Evolutionary conservation across 305 asterid genomes (phyloP), one percentile per base, ranked within the genome.

Genomic region (Coffea humblotiana): DNA sequence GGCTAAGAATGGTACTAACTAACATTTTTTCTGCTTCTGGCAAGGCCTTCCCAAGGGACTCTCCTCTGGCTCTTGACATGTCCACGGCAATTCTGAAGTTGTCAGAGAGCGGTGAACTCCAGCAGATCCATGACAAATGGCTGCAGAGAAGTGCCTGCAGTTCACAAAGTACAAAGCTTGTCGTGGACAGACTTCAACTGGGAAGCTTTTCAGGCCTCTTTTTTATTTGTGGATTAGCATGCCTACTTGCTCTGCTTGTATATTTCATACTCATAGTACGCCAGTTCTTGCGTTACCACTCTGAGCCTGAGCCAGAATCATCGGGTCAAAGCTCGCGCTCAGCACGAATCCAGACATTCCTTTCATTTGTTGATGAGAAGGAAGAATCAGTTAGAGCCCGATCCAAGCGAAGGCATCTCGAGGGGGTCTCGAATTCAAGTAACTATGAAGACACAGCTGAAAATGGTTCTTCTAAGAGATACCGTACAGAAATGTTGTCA

Each of bases 41-140:
- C 13, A 75, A 93, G 97, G 97, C 93, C 58, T 93, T 93, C 72
- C 90, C 81, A 2, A 85, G 84, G 76, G 97, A 93, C 74, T 93
- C 97, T 64, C 94, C 91, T 13, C 83, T 91, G 29, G 91, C 95
- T 3, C 72, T 82, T 4, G 97, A 93, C 83, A 80, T 93, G 88
- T 93, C 97, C 16, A 93, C 93, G 0, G 97, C 97, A 11, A 90
- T 93, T 56, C 82, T 93, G 77, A 81, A 80, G 48, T 85, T 93
- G 8, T 91, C 97, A 0, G 97, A 91, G 60, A 91, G 80, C 66
- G 96, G 97, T 8, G 92, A 89, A 13, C 90, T 93, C 71, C 91
- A 93, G 78, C 71, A 87, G 67, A 93, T 93, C 68, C 92, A 85
- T 61, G 93, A 91, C 84, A 93, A 93, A 83, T 93, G 94, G 93